Conservation (phyloP, 257 asterid species). For the Primulina eburnea region DNA sequence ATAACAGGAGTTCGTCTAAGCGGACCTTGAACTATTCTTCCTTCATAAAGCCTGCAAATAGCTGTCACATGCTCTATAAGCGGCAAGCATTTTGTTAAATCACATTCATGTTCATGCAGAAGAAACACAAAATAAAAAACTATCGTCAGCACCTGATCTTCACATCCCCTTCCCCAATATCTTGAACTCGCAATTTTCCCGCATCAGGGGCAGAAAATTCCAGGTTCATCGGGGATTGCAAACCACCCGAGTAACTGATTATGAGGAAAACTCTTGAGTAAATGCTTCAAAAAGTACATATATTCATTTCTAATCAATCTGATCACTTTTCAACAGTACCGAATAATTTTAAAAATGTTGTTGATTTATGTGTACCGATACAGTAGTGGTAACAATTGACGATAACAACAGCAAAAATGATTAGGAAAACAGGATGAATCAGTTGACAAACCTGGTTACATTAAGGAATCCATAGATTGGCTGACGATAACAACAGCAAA, state of each 20-base stretch:
- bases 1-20: slow-evolving; percentile 73
- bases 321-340: too few species aligned
- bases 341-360: too few species aligned
- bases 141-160: slow-evolving; percentile 59
- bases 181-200: slow-evolving; percentile 66
- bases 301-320: neutral
- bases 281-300: neutral
- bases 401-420: too few species aligned
- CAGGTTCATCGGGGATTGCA: slow-evolving; percentile 33
- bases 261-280: neutral
- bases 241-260: slow-evolving; percentile 65
- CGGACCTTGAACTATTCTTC: slow-evolving; percentile 83
- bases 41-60: slow-evolving; percentile 89
- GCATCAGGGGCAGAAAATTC: slow-evolving; percentile 42
- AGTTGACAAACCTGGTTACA: too few species aligned
- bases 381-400: too few species aligned
- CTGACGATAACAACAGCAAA: neutral
- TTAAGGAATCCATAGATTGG: too few species aligned
- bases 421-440: too few species aligned
- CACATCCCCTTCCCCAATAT: slow-evolving; percentile 83
- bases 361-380: too few species aligned
- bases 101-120: neutral
- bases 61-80: slow-evolving; percentile 53
- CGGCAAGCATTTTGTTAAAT: slow-evolving; percentile 29
- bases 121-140: neutral